Conservation (phyloP, 495 filamentous ascomycete species). For the Penicillium cinerascens region DNA sequence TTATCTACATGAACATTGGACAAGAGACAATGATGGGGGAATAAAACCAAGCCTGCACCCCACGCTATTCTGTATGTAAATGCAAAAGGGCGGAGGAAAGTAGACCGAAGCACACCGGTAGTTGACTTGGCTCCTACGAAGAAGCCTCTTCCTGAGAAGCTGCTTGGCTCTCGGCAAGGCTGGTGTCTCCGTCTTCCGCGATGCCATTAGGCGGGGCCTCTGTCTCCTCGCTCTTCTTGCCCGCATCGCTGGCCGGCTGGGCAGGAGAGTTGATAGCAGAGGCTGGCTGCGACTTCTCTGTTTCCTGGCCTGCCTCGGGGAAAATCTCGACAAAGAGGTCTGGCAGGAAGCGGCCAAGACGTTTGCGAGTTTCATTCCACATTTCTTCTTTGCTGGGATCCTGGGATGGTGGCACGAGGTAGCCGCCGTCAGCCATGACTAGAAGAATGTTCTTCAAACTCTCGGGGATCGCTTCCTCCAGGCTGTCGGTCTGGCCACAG, state of each 20-base stretch:
- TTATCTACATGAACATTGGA: conserved; percentile 22
- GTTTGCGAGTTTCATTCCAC: conserved; percentile 72
- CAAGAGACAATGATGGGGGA: conserved; percentile 1
- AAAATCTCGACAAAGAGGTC: conserved; percentile 58
- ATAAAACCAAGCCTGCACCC: conserved; percentile 2
- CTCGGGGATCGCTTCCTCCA: conserved; percentile 94
- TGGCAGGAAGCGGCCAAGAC: conserved; percentile 87
- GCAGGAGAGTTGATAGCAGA: conserved; percentile 22
- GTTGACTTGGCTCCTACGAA: conserved; percentile 1
- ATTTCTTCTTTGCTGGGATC: conserved; percentile 46
- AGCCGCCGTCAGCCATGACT: conserved; percentile 90
- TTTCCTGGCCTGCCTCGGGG: conserved; percentile 30
- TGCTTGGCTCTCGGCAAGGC: conserved; percentile 1
- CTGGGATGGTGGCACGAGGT: conserved; percentile 64
- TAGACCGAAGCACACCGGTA: background rate
- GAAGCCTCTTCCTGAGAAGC: conserved; percentile 5
- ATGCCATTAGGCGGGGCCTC: background rate
- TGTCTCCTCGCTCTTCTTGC: conserved; percentile 13
- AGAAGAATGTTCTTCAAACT: conserved; percentile 94
- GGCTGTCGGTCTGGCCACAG: conserved; percentile 84
- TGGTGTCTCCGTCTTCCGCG: background rate
- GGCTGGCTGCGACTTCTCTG: conserved; percentile 20
- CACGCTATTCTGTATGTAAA: conserved; percentile 21
- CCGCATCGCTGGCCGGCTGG: conserved; percentile 8
- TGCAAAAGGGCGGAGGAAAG: conserved; percentile 6